Percentiles rank a stretch among this genome's conserved stretches.
phyloP scores from a whole-genome alignment of 2,329 filamentous ascomycete species.

The Elsinoe batatas region DNA sequence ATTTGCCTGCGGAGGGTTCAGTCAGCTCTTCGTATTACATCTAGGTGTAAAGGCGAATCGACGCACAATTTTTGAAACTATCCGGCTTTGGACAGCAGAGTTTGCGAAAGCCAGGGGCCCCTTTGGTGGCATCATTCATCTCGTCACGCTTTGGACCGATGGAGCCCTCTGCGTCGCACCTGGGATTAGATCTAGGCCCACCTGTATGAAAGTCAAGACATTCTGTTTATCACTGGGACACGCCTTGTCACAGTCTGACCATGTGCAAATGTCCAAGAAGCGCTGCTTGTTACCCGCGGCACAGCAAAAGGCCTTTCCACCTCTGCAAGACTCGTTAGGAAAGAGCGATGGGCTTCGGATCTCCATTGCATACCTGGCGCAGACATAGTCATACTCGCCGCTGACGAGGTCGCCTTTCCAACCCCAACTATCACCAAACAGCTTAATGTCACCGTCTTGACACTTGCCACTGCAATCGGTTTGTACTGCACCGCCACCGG shows the following conservation, averaged over 20 bases:
- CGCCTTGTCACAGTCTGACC: not conserved
- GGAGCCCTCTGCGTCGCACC: not conserved
- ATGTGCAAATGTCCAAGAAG: not conserved
- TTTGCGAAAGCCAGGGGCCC: not conserved
- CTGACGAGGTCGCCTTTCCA: not conserved
- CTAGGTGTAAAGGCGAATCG: not conserved
- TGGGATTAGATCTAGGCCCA: not conserved
- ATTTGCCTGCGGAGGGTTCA: not conserved
- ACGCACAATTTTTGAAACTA: not conserved
- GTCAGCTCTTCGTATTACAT: not conserved
- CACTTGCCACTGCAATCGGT: not conserved
- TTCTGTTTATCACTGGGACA: not conserved
- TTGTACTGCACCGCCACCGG: not conserved
- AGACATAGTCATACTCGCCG: not conserved
- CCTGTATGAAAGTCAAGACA: not conserved
- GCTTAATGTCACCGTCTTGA: not conserved
- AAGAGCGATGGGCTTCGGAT: not conserved
- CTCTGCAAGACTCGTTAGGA: not conserved
- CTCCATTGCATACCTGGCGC: not conserved
- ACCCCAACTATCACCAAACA: not conserved
- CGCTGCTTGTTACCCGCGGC: not conserved
- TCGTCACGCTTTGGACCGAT: not conserved
- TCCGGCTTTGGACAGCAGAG: not conserved
- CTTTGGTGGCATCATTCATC: not conserved
- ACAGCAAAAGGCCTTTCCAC: not conserved